These are phyloP conservation scores for Limonium bicolor DNA, from an alignment of 148 eudicot genomes.

Conservation along the genomic window DNA sequence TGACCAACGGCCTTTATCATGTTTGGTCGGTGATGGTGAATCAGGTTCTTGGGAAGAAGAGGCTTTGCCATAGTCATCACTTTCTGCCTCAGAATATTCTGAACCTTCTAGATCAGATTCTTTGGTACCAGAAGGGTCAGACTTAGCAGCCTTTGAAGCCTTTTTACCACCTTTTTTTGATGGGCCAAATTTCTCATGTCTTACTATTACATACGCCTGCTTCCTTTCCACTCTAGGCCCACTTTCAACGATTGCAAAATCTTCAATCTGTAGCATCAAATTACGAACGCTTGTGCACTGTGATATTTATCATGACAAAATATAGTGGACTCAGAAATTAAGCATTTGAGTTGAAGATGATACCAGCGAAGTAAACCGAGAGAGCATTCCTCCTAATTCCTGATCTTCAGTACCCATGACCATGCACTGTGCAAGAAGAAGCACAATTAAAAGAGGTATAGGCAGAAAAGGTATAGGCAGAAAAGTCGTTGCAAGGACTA, in stretches of 20 bases:
- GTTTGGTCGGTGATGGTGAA: background rate
- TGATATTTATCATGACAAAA: background rate
- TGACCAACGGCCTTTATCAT: slow-evolving; percentile 12
- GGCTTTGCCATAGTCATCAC: slow-evolving; percentile 11
- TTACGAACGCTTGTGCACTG: too few species aligned
- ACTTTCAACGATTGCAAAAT: slow-evolving; percentile 47
- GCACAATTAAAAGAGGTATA: too few species aligned
- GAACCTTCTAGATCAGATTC: slow-evolving; percentile 1
- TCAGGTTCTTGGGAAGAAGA: slow-evolving; percentile 7
- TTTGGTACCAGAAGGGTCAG: too few species aligned
- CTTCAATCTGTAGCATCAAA: slow-evolving; percentile 61
- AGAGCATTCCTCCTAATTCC: slow-evolving; percentile 28
- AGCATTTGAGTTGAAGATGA: background rate
- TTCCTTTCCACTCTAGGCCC: slow-evolving; percentile 40
- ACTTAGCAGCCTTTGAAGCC: slow-evolving; percentile 10
- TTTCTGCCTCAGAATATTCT: slow-evolving; percentile 15
- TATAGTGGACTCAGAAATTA: background rate
- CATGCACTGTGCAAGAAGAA: slow-evolving; percentile 31
- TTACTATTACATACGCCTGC: slow-evolving; percentile 38
- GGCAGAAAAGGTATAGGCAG: too few species aligned
- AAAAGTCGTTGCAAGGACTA: too few species aligned
- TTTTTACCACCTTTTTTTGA: slow-evolving; percentile 50
- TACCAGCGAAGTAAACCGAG: slow-evolving; percentile 43
- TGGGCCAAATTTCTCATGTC: slow-evolving; percentile 67
- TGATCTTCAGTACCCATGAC: slow-evolving; percentile 27